Evolutionary conservation across 2,329 filamentous ascomycete genomes (phyloP), one percentile per base, ranked within the genome.

Genomic region (Thielaviopsis euricoi): DNA sequence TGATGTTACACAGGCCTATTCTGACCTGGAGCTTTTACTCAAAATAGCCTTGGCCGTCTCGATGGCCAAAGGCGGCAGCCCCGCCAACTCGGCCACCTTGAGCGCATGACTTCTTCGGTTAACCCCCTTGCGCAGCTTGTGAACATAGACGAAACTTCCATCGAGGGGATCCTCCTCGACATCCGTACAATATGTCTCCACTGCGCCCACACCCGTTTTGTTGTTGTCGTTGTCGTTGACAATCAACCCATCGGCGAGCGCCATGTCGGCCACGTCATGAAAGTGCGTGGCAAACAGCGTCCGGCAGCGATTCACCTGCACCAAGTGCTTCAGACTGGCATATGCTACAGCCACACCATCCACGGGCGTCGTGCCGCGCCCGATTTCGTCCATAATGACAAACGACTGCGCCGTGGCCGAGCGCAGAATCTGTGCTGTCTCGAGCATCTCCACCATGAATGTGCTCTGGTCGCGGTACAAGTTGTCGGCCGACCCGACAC

Each of bases 361-460:
- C 65, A 91, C 86, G 0, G 91, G 89, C 21, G 93, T 95, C 0
- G 94, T 98, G 9, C 93, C 93, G 53, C 93, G 79, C 0, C 93
- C 93, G 43, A 98, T 87, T 73, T 98, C 93, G 69, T 98, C 93
- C 91, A 98, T 97, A 69, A 98, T 91, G 61, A 93, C 91, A 65
- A 98, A 94, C 0, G 86, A 93, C 23, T 85, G 79, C 1, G 82
- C 72, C 0, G 91, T 97, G 0, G 93, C 91, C 63, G 87, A 78
- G 61, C 85, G 87, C 56, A 98, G 77, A 56, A 98, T 98, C 25
- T 86, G 79, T 1, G 91, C 90, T 21, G 93, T 95, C 71, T 98
- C 93, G 1, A 96, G 78, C 93, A 98, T 98, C 72, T 98, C 93
- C 1, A 97, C 89, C 93, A 98, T 97, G 71, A 98, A 98, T 0